These are phyloP conservation scores for Globisporangium recalcitrans DNA, from an alignment of 352 stramenopile genomes.

Conservation along the genomic window DNA sequence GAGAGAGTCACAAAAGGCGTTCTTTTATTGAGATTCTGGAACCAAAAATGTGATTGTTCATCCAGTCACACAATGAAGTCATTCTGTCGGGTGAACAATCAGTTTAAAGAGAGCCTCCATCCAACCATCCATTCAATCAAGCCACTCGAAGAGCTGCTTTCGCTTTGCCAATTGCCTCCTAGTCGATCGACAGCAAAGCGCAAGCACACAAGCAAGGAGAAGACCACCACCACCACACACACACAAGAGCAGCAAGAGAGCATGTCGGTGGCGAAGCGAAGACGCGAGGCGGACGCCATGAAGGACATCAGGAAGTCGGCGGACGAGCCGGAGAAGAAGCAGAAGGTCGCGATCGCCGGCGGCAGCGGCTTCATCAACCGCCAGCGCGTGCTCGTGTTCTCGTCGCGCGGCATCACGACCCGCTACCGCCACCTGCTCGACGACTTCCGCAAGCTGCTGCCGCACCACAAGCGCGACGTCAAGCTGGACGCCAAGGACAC, in stretches of 20 bases:
- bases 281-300: conserved; percentile 20
- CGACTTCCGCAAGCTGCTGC: conserved; percentile 96
- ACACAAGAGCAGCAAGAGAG: too few relatives aligned
- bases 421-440: conserved; percentile 98
- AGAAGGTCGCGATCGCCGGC: conserved; percentile 27
- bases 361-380: conserved; percentile 85
- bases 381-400: conserved; percentile 91
- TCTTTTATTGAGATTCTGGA: too few relatives aligned
- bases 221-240: too few relatives aligned
- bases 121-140: conserved; percentile 14
- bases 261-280: conserved; percentile 23
- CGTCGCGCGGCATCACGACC: conserved; percentile 89
- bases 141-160: conserved; percentile 18
- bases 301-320: conserved; percentile 18
- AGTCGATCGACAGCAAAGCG: neutral
- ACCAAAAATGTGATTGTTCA: too few relatives aligned
- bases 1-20: too few relatives aligned
- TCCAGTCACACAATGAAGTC: too few relatives aligned
- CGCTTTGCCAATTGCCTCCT: neutral
- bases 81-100: neutral
- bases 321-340: conserved; percentile 39
- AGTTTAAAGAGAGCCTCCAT: neutral
- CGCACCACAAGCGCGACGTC: conserved; percentile 99
- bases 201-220: conserved; percentile 23
- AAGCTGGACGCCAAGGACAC: conserved; percentile 97